Evolutionary conservation across 2,329 filamentous ascomycete genomes (phyloP), one percentile per base, ranked within the genome.

Genomic region (Ilyonectria robusta): DNA sequence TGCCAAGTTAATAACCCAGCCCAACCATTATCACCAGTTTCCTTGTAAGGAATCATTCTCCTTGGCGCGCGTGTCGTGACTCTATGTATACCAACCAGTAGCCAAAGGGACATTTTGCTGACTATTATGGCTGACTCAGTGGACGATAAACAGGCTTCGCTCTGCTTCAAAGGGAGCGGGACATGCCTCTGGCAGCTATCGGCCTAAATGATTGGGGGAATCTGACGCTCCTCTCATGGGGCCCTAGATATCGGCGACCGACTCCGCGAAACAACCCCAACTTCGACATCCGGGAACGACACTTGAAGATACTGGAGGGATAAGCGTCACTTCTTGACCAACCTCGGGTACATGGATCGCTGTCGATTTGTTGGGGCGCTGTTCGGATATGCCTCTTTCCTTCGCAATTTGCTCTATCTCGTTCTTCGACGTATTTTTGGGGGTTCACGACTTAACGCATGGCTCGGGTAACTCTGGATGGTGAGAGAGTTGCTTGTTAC

Each of bases 21-120:
- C 73, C 70, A 72, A 72, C 57, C 62, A 66, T 67, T 29, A 55
- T 44, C 56, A 55, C 29, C 50, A 87, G 86, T 89, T 91, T 92
- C 90, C 89, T 93, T 91, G 92, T 94, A 95, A 95, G 93, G 92
- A 92, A 92, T 91, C 88, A 80, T 89, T 87, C 91, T 89, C 92
- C 91, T 79, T 90, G 92, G 91, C 91, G 90, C 91, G 91, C 93
- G 67, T 91, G 63, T 92, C 89, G 89, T 93, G 90, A 91, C 90
- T 87, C 17, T 63, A 86, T 87, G 83, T 66, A 69, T 76, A 89
- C 91, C 88, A 90, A 89, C 91, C 88, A 90, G 91, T 93, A 88
- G 88, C 88, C 90, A 86, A 89, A 93, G 88, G 88, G 87, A 85
- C 87, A 85, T 71, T 85, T 83, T 88, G 88, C 89, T 91, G 89